Evolutionary conservation across 139 green algal genomes (phyloP).

Genomic region (Picochlorum sp.): DNA sequence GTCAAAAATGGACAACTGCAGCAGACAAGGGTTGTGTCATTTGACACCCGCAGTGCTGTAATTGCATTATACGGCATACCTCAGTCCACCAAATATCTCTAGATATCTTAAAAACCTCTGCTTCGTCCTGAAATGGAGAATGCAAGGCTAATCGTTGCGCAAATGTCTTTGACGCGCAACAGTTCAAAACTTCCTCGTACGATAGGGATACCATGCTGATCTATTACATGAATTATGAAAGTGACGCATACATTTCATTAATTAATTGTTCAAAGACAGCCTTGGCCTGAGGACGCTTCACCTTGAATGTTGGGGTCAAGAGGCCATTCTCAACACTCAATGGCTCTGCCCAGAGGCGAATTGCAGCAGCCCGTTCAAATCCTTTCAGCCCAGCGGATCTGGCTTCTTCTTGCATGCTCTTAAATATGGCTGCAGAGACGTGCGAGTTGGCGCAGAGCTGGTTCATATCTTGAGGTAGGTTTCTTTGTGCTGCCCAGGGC

Average conservation of each 20-base stretch:
- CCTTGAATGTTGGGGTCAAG: constrained; percentile 87
- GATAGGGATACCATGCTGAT: not conserved
- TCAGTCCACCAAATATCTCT: constrained; percentile 59
- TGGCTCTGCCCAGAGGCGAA: constrained; percentile 64
- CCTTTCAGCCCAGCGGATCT: constrained; percentile 66
- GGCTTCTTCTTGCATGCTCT: constrained; percentile 73
- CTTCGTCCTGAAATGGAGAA: constrained; percentile 28
- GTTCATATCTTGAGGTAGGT: constrained; percentile 23
- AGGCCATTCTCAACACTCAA: constrained; percentile 88
- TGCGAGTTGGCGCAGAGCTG: constrained; percentile 13
- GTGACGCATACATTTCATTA: constrained; percentile 41
- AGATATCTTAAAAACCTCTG: constrained; percentile 30
- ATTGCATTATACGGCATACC: constrained; percentile 10
- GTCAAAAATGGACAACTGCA: constrained; percentile 35
- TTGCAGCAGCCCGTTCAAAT: constrained; percentile 76
- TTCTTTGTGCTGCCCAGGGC: constrained; percentile 70
- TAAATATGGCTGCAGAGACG: constrained; percentile 53
- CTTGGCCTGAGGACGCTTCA: constrained; percentile 67
- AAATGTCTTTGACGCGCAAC: constrained; percentile 38
- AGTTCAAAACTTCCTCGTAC: constrained; percentile 1
- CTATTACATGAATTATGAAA: not conserved
- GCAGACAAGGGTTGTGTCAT: not conserved
- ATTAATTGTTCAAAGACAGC: constrained; percentile 39
- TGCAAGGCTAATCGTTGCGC: constrained; percentile 30
- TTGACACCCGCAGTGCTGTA: not conserved